Conservation (phyloP, 345 rosid genomes). For the Linum trigynum region DNA sequence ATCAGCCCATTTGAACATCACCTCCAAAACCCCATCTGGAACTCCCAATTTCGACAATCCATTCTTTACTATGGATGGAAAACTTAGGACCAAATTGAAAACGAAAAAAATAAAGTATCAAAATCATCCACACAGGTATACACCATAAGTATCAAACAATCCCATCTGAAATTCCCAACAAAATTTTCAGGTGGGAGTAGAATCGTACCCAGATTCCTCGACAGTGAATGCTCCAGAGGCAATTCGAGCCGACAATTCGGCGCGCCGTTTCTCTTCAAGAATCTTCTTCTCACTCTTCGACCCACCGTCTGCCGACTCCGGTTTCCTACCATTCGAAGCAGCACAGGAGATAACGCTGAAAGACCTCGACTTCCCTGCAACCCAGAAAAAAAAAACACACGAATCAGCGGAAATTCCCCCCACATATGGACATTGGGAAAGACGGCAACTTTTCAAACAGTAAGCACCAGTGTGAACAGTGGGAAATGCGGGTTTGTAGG, state of each 20-base stretch:
- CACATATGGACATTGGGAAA: neutral
- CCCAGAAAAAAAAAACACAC: neutral
- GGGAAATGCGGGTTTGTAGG: constrained; percentile 9
- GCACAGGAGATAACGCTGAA: constrained; percentile 22
- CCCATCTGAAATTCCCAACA: neutral
- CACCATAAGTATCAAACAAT: too few species aligned
- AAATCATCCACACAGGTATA: neutral
- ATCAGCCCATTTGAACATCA: constrained; percentile 48
- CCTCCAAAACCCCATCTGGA: constrained; percentile 41
- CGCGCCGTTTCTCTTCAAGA: constrained; percentile 61
- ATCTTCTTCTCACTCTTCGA: constrained; percentile 36
- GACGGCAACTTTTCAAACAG: neutral
- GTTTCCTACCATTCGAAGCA: constrained; percentile 54
- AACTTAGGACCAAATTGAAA: constrained; percentile 27
- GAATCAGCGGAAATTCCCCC: neutral
- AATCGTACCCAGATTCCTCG: constrained; percentile 41
- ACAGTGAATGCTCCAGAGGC: constrained; percentile 85
- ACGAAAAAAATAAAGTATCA: neutral
- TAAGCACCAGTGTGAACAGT: neutral
- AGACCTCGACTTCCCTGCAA: constrained; percentile 19
- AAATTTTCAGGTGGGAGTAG: neutral
- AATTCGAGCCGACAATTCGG: constrained; percentile 64
- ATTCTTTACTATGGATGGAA: constrained; percentile 47
- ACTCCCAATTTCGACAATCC: constrained; percentile 69
- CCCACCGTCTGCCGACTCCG: constrained; percentile 30